Conservation (phyloP, 179 eudicot genomes). For the Nepenthes alata region DNA sequence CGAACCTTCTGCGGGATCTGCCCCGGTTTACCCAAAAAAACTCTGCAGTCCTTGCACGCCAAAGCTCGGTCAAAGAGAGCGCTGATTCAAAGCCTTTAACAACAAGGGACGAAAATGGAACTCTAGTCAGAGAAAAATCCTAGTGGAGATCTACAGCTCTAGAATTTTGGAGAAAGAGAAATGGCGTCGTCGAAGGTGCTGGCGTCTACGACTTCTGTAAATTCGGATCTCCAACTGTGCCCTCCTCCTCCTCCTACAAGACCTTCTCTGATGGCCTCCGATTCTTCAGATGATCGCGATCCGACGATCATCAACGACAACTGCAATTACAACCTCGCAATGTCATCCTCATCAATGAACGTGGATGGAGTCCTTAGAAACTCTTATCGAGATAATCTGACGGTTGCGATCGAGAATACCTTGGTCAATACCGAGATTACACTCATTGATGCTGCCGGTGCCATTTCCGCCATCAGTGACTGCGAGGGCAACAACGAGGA, state of each 20-base stretch:
- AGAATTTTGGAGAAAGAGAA: not conserved
- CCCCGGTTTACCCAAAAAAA: no score
- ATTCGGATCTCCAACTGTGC: slow-evolving; percentile 24
- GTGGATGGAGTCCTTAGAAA: slow-evolving; percentile 14
- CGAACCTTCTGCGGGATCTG: no score
- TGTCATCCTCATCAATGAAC: slow-evolving; percentile 2
- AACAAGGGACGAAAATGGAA: no score
- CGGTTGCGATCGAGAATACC: not conserved
- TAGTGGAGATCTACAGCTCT: not conserved
- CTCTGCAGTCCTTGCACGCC: no score
- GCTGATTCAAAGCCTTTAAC: no score
- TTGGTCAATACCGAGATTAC: slow-evolving; percentile 17
- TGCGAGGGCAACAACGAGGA: not conserved
- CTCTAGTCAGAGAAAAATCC: not conserved
- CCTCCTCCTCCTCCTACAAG: slow-evolving; percentile 1
- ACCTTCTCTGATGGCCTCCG: slow-evolving; percentile 16
- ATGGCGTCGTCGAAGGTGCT: slow-evolving; percentile 13
- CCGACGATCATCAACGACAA: slow-evolving; percentile 11
- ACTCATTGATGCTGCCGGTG: slow-evolving; percentile 32
- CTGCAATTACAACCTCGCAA: slow-evolving; percentile 3
- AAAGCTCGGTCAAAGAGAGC: no score
- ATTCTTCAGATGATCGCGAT: not conserved
- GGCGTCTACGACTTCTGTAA: slow-evolving; percentile 17
- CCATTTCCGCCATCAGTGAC: slow-evolving; percentile 21
- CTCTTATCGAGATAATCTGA: slow-evolving; percentile 6